phyloP scores from a whole-genome alignment of 352 stramenopile genomes.

The Globisporangium viniferum region DNA sequence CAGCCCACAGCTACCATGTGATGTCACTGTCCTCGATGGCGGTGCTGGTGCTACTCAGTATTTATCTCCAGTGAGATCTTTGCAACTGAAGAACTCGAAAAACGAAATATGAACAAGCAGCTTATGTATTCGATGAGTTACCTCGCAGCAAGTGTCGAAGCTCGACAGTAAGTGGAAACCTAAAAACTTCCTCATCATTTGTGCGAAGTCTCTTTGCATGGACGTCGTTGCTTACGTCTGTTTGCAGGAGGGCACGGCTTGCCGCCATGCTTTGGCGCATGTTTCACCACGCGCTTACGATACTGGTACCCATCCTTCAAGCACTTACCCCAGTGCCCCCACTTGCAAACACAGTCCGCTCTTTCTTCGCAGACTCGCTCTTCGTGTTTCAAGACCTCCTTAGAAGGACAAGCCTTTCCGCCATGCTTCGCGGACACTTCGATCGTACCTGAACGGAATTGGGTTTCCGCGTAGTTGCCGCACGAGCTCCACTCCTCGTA shows the following conservation, averaged over 20 bases:
- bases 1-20: neutral
- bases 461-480: neutral
- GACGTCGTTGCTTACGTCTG: slow-evolving; percentile 12
- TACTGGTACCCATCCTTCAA: slow-evolving; percentile 29
- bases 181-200: neutral
- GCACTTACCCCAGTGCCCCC: slow-evolving; percentile 10
- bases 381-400: slow-evolving; percentile 3
- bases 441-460: slow-evolving; percentile 5
- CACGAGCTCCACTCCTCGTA: slow-evolving; percentile 32
- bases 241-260: slow-evolving; percentile 23
- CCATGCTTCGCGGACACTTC: slow-evolving; percentile 3
- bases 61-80: neutral
- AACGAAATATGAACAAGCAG: neutral
- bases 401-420: slow-evolving; percentile 1
- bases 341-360: slow-evolving; percentile 18
- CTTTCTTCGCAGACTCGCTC: slow-evolving; percentile 1
- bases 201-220: neutral
- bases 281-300: slow-evolving; percentile 29
- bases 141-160: neutral
- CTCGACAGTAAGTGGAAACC: neutral
- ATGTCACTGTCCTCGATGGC: neutral
- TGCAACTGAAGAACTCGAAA: neutral
- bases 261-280: slow-evolving; percentile 30
- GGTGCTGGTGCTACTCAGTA: neutral
- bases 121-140: slow-evolving; percentile 7